Evolutionary conservation across 805 yeast genomes (phyloP), one percentile per base, ranked within the genome.

Genomic region (Diddensiella santjacobensis): DNA sequence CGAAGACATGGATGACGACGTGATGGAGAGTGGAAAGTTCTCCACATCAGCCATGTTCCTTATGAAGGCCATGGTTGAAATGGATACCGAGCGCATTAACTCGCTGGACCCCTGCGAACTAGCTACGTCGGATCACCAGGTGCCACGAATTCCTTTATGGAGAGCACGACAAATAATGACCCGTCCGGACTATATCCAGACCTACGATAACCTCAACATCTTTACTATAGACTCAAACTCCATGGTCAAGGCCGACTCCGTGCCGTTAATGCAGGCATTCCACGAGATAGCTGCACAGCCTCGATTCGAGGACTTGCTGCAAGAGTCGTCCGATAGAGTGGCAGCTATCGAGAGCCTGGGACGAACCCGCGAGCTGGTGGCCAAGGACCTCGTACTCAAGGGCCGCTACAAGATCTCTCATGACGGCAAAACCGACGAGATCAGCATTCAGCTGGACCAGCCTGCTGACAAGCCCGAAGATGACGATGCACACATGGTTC

Each of bases 191-290:
- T 87, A 77, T 60, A 87, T 87, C 49, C 87, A 85, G 58, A 68
- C 63, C 22, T 84, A 83, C 61, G 95, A 87, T 61, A 80, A 84
- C 54, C 67, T 86, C 55, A 87, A 87, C 62, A 78, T 87, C 22
- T 87, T 87, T 65, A 84, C 95, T 2, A 79, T 87, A 46, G 93
- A 87, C 65, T 78, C 87, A 0, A 75, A 78, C 49, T 80, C 87
- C 0, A 58, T 66, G 22, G 95, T 87, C 2, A 70, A 84, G 30
- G 91, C 95, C 0, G 95, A 87, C 62, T 80, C 87, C 5, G 84
- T 84, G 2, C 90, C 91, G 1, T 86, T 87, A 95, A 84, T 87
- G 95, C 75, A 90, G 56, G 95, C 91, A 3, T 87, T 87, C 62
- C 79, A 84, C 50, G 95, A 87, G 60, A 83, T 87, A 44, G 82